Evolutionary conservation across 768 basidiomycete genomes (phyloP).

Genomic region (Lyophyllum atratum): DNA sequence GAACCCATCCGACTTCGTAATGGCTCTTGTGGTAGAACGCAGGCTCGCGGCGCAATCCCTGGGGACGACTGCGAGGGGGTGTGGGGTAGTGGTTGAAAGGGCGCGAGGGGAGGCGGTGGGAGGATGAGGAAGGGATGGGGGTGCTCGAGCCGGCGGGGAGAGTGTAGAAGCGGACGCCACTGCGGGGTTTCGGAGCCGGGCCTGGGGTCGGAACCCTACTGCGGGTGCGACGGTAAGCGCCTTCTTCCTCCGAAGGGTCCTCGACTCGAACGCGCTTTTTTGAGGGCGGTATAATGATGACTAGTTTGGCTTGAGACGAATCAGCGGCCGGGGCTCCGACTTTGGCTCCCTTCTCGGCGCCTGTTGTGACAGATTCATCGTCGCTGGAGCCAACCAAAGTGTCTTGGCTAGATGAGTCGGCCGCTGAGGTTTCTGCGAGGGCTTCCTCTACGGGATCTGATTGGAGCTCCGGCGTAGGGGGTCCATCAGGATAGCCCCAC

Average conservation of each 20-base stretch:
- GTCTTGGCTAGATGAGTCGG: background rate
- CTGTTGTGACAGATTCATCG: background rate
- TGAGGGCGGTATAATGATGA: background rate
- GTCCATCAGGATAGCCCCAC: background rate
- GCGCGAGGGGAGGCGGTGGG: background rate
- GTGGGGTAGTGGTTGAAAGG: slow-evolving; percentile 14
- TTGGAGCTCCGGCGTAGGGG: background rate
- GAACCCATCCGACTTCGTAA: slow-evolving; percentile 13
- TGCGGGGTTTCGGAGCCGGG: background rate
- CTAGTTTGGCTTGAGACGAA: background rate
- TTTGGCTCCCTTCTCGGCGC: background rate
- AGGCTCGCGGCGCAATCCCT: slow-evolving; percentile 12
- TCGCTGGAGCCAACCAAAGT: background rate
- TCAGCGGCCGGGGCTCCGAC: background rate
- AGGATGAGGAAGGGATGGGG: background rate
- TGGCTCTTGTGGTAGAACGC: slow-evolving; percentile 16
- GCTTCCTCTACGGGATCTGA: background rate
- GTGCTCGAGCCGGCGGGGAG: background rate
- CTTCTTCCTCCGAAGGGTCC: background rate
- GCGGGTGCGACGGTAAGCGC: background rate
- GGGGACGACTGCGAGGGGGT: slow-evolving; percentile 4
- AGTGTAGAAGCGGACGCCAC: background rate
- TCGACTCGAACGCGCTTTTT: background rate
- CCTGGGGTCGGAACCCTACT: background rate
- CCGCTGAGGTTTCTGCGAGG: background rate